These are phyloP conservation scores for Stemphylium beticola DNA, from an alignment of 2,329 filamentous ascomycete species.

Conservation along the genomic window DNA sequence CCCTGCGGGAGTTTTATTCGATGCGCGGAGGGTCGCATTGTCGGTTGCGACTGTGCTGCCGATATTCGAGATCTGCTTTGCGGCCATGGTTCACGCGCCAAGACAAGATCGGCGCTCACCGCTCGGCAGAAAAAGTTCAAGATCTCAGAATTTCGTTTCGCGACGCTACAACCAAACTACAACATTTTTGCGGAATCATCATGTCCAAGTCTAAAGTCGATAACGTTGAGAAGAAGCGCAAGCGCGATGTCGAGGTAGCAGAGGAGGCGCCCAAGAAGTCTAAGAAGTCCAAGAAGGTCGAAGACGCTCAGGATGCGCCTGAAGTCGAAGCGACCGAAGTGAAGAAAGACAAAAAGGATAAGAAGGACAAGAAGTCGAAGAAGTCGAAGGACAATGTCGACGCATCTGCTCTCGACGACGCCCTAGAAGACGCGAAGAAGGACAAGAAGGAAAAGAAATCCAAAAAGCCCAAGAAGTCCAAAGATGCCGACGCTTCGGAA, in stretches of 20 bases:
- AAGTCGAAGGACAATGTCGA: conserved; percentile 24
- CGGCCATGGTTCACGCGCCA: conserved; percentile 25
- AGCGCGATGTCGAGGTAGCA: conserved; percentile 37
- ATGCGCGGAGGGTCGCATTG: conserved; percentile 39
- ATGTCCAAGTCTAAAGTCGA: conserved; percentile 35
- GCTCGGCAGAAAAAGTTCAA: conserved; percentile 31
- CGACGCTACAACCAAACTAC: conserved; percentile 15
- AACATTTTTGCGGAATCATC: conserved; percentile 13
- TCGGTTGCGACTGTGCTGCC: conserved; percentile 18
- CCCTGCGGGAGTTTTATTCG: conserved; percentile 38
- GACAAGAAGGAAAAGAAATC: conserved; percentile 27
- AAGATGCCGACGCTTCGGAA: conserved; percentile 16
- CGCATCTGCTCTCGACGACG: conserved; percentile 5
- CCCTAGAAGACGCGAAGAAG: conserved; percentile 18
- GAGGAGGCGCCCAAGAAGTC: conserved; percentile 38
- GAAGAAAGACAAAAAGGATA: conserved; percentile 26
- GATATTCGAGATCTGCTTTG: conserved; percentile 15
- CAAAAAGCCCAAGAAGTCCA: conserved; percentile 35
- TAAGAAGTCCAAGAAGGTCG: conserved; percentile 40
- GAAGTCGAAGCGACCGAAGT: conserved; percentile 19
- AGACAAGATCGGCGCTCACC: conserved; percentile 22
- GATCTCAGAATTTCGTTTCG: conserved; percentile 25
- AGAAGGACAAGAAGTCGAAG: conserved; percentile 32
- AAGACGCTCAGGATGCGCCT: conserved; percentile 21
- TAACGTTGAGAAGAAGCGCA: conserved; percentile 41